Conservation (phyloP, 2,329 filamentous ascomycete genomes). For the Metarhizium guizhouense region DNA sequence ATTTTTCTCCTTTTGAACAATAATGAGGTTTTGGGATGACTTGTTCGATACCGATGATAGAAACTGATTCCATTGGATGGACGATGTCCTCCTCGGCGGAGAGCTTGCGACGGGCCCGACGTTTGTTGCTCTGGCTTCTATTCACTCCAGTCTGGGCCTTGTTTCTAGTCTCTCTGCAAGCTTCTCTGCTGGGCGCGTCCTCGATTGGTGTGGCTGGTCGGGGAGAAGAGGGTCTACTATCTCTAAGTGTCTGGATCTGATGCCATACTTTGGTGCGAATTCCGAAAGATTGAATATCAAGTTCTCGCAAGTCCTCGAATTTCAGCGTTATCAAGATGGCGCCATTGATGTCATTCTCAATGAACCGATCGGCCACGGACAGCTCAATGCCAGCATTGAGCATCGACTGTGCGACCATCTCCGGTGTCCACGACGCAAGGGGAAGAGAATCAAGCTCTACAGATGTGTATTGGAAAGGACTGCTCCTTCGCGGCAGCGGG, state of each 20-base stretch:
- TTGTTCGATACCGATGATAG: constrained; percentile 88
- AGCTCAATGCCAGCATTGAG: constrained; percentile 71
- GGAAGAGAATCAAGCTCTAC: constrained; percentile 49
- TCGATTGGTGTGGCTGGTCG: constrained; percentile 52
- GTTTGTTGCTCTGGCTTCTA: constrained; percentile 31
- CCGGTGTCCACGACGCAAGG: constrained; percentile 60
- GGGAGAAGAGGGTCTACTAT: constrained; percentile 41
- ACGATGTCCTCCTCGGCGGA: constrained; percentile 55
- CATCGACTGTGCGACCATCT: constrained; percentile 82
- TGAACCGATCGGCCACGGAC: constrained; percentile 70
- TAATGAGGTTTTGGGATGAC: constrained; percentile 74
- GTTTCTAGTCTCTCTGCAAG: constrained; percentile 34
- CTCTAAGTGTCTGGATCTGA: constrained; percentile 62
- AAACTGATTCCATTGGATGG: constrained; percentile 74
- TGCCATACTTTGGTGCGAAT: constrained; percentile 74
- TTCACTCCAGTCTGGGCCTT: constrained; percentile 25
- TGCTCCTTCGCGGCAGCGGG: constrained; percentile 26
- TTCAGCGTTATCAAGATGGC: constrained; percentile 82
- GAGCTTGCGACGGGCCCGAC: constrained; percentile 27
- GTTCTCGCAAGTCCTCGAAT: constrained; percentile 76
- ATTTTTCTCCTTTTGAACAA: constrained; percentile 81
- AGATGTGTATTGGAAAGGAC: constrained; percentile 48
- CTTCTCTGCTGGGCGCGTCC: constrained; percentile 44
- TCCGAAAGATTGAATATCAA: constrained; percentile 73
- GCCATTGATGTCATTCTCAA: constrained; percentile 87